A percentile compares a stretch with the other conserved stretches of the same genome.
Conservation (phyloP, 192 early-diverging fungal genomes). For the Coemansia sp. region DNA sequence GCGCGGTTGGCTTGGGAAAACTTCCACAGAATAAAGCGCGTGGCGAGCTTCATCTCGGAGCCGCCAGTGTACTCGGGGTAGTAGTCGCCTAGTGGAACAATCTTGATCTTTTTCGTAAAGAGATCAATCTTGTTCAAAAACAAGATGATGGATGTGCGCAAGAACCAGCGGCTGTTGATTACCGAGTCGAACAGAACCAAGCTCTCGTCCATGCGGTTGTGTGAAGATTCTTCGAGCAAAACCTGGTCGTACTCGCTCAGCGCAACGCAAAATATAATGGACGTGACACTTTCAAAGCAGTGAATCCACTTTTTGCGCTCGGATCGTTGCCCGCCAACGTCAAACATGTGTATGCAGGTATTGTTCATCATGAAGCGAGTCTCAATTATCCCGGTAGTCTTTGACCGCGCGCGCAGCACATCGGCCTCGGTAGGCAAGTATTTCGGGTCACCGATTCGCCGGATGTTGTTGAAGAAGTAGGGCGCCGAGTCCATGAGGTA, state of each 20-base stretch:
- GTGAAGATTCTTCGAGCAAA: slow-evolving; percentile 73
- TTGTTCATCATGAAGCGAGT: slow-evolving; percentile 89
- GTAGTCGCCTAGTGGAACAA: slow-evolving; percentile 72
- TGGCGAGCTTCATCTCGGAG: slow-evolving; percentile 73
- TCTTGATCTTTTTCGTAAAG: slow-evolving; percentile 73
- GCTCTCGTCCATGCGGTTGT: slow-evolving; percentile 92
- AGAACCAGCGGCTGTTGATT: slow-evolving; percentile 89
- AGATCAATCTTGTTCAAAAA: slow-evolving; percentile 95
- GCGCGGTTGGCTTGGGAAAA: slow-evolving; percentile 84
- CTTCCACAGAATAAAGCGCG: slow-evolving; percentile 83
- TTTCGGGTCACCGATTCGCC: slow-evolving; percentile 74
- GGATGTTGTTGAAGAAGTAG: slow-evolving; percentile 90
- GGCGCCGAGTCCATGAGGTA: slow-evolving; percentile 90
- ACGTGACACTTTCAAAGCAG: slow-evolving; percentile 97
- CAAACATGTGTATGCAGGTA: slow-evolving; percentile 92
- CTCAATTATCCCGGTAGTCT: slow-evolving; percentile 96
- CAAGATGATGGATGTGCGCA: slow-evolving; percentile 85
- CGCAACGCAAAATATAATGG: slow-evolving; percentile 92
- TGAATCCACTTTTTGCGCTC: slow-evolving; percentile 99
- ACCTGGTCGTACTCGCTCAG: slow-evolving; percentile 93
- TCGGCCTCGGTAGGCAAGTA: slow-evolving; percentile 92
- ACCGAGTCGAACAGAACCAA: slow-evolving; percentile 86
- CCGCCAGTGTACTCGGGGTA: slow-evolving; percentile 86
- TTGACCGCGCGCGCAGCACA: slow-evolving; percentile 92
- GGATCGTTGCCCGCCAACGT: slow-evolving; percentile 97